Base-by-base conservation (phyloP, 306 rosid species). In the Hylodesmum podocarpum region DNA sequence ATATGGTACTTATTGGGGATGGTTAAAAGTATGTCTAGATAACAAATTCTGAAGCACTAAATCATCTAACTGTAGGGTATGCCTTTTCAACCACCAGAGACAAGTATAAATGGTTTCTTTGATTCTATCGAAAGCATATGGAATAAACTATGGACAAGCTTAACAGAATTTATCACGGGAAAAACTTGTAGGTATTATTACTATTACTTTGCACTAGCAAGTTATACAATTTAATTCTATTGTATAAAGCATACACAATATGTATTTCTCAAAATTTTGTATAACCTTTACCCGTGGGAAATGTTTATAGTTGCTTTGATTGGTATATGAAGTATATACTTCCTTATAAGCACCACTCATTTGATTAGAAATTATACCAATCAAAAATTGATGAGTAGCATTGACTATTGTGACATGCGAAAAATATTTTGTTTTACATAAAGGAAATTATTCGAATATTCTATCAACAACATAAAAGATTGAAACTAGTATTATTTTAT, bases 121-220 rank as follows among this genome's bases (percentile, higher is more conserved):
- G 87, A 84, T 50, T 85, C 97, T 39, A 85, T 95, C 64, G 89
- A 80, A 78, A 66, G 67, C 78, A 27, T 86, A 29, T 92, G 96
- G 93, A 81, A 89, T 73, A 86, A 85, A 78, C 68, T 90, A 25
- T 87, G 93, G 92, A 80, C 63, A 62, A 80, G 87, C 51, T 43
- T 90, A 46, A 15, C 33, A 55, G 93, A 85, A 34, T 95, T 95
- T 59, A 53, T 92, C 82, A 84, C 87, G 3, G 96, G 97, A 79
- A 90, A 86, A 84, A 72, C 82, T 83, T 95, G 97, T 95, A 87
- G 98, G 97, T 95, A 84, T 49, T 65, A 14, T 72, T 33, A 28
- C 14, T 15, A 19, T 24, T 24, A 58, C 47, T 53, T 65, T 29
- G 36, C 43, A 58, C 15, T 65, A 15, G 46, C 43, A 58, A 15